Conservation (phyloP, 805 yeast species). For the Ogataea dorogensis region DNA sequence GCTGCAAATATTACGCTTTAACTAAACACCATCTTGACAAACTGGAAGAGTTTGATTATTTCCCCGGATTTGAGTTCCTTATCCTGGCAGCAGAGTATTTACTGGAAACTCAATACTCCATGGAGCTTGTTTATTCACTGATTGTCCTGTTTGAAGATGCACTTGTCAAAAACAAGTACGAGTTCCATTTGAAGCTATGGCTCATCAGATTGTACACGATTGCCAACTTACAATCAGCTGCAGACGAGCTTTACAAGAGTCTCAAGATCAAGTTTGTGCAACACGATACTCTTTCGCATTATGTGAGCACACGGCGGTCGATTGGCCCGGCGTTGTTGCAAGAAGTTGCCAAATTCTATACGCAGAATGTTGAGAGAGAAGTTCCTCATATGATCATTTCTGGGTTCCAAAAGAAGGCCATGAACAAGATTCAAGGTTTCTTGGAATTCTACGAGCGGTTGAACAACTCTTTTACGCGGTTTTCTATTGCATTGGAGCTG, state of each 20-base stretch:
- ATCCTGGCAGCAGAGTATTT: conserved; percentile 49
- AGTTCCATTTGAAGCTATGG: conserved; percentile 72
- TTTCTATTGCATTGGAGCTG: conserved; percentile 36
- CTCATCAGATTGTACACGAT: conserved; percentile 59
- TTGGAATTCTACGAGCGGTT: conserved; percentile 56
- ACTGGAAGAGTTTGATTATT: conserved; percentile 65
- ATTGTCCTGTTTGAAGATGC: conserved; percentile 60
- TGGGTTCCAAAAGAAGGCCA: conserved; percentile 59
- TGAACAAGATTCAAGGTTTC: conserved; percentile 66
- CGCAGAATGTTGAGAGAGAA: conserved; percentile 49
- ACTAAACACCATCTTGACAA: conserved; percentile 36
- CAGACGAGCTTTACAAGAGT: conserved; percentile 48
- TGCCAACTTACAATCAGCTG: conserved; percentile 53
- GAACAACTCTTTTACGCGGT: conserved; percentile 47
- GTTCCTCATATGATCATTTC: conserved; percentile 45
- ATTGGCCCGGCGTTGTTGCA: conserved; percentile 35
- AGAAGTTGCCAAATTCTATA: conserved; percentile 48
- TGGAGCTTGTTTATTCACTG: conserved; percentile 36
- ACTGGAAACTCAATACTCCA: conserved; percentile 14
- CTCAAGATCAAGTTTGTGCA: conserved; percentile 75
- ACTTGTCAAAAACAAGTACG: conserved; percentile 57
- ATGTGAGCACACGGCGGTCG: conserved; percentile 46
- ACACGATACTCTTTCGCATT: conserved; percentile 63
- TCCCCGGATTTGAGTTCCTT: conserved; percentile 64
- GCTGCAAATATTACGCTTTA: conserved; percentile 40